Conservation (phyloP, 2,329 filamentous ascomycete species). For the Calonectria pseudoturangicola region DNA sequence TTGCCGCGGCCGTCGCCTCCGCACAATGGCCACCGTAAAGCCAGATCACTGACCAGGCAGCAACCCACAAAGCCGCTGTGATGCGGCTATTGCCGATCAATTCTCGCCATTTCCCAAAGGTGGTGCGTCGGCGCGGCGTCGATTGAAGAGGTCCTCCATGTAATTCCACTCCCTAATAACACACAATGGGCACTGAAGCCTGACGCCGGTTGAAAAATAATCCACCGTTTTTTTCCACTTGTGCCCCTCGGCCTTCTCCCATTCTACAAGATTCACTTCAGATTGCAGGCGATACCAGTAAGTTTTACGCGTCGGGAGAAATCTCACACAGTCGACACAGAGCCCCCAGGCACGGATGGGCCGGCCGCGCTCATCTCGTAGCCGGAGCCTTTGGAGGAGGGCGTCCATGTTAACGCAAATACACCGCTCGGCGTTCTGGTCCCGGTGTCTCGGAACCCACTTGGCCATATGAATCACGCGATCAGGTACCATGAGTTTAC, state of each 20-base stretch:
- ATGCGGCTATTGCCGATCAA: constrained; percentile 11
- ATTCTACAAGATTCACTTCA: constrained; percentile 20
- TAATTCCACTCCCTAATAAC: constrained; percentile 33
- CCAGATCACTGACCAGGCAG: neutral
- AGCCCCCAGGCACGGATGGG: constrained; percentile 44
- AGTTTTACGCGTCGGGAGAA: constrained; percentile 46
- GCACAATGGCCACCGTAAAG: constrained; percentile 11
- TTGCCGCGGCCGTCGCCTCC: neutral
- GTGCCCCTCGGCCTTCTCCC: constrained; percentile 33
- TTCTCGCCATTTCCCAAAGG: neutral
- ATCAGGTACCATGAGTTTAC: constrained; percentile 44
- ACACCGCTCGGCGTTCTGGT: constrained; percentile 18
- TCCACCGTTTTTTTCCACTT: constrained; percentile 39
- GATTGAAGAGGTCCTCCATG: constrained; percentile 15
- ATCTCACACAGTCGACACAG: constrained; percentile 50
- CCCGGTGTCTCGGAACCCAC: constrained; percentile 23
- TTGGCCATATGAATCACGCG: constrained; percentile 35
- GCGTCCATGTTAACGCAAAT: constrained; percentile 39
- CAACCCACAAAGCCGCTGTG: constrained; percentile 14
- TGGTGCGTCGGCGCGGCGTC: neutral
- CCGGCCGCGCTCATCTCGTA: constrained; percentile 41
- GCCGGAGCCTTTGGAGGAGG: constrained; percentile 45
- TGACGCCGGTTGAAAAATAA: constrained; percentile 44
- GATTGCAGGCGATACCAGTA: constrained; percentile 45
- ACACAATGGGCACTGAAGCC: constrained; percentile 51